Evolutionary conservation across 169 alveolate species (phyloP).

Genomic region (Nephromyces sp.): DNA sequence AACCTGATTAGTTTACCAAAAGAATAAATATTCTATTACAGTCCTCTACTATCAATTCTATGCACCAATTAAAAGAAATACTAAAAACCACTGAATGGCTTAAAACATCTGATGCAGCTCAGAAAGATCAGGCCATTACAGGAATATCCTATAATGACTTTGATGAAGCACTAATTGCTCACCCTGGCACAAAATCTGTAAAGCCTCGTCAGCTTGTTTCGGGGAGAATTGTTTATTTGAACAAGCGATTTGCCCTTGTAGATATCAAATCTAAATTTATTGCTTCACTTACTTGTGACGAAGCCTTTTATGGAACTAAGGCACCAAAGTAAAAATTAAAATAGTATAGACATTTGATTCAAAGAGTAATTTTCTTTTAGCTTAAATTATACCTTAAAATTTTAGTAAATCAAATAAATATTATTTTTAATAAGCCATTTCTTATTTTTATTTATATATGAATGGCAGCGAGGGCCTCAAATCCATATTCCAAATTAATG

Average conservation of each 20-base stretch:
- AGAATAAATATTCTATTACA: no score
- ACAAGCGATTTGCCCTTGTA: background rate
- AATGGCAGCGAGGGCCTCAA: background rate
- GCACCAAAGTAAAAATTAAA: background rate
- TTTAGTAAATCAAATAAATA: background rate
- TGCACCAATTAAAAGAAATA: background rate
- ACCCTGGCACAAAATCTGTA: background rate
- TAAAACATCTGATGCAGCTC: background rate
- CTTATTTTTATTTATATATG: background rate
- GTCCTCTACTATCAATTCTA: no score
- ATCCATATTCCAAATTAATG: background rate
- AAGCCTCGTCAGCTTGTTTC: background rate
- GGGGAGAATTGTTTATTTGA: background rate
- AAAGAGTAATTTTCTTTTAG: background rate
- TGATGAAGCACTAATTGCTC: background rate
- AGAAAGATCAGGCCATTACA: background rate
- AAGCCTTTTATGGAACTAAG: background rate
- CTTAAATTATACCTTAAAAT: background rate
- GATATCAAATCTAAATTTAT: background rate
- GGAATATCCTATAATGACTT: background rate
- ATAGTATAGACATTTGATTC: background rate
- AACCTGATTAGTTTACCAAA: no score
- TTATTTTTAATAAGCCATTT: background rate
- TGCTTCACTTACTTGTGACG: background rate
- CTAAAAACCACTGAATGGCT: background rate